phyloP scores from a whole-genome alignment of 768 basidiomycete genomes.

The Baorangia bicolor region DNA sequence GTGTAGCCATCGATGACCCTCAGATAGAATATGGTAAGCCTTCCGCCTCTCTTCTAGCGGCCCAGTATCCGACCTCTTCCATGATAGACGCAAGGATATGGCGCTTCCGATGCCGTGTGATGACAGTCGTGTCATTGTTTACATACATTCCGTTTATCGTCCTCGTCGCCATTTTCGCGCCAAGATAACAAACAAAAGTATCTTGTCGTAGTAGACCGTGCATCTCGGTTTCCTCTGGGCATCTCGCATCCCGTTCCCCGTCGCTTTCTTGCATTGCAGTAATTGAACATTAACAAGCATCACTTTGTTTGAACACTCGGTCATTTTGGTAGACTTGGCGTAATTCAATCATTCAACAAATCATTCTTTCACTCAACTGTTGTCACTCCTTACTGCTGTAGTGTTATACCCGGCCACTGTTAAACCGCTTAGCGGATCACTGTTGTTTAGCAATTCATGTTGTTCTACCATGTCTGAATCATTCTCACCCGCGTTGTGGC shows the following conservation, averaged over 20 bases:
- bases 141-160: slow-evolving; percentile 81
- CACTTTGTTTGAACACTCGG: slow-evolving; percentile 9
- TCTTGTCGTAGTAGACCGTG: slow-evolving; percentile 9
- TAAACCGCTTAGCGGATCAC: slow-evolving; percentile 9
- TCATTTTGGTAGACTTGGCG: slow-evolving; percentile 17
- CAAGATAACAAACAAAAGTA: slow-evolving; percentile 27
- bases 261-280: slow-evolving; percentile 27
- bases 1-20: slow-evolving; percentile 72
- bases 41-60: not conserved
- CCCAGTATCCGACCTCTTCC: slow-evolving; percentile 5
- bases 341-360: slow-evolving; percentile 10
- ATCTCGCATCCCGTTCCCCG: slow-evolving; percentile 6
- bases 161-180: slow-evolving; percentile 63
- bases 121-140: slow-evolving; percentile 63
- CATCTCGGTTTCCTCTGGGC: slow-evolving; percentile 4
- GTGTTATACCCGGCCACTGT: slow-evolving; percentile 25
- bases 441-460: slow-evolving; percentile 26
- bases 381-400: slow-evolving; percentile 26
- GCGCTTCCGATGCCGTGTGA: slow-evolving; percentile 73
- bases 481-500: slow-evolving; percentile 5
- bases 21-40: slow-evolving; percentile 73
- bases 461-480: slow-evolving; percentile 20
- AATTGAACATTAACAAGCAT: slow-evolving; percentile 17
- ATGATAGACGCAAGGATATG: slow-evolving; percentile 66
- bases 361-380: slow-evolving; percentile 22